Base-by-base conservation (phyloP, 2,329 filamentous ascomycete genomes). In the Diaporthe sp. region DNA sequence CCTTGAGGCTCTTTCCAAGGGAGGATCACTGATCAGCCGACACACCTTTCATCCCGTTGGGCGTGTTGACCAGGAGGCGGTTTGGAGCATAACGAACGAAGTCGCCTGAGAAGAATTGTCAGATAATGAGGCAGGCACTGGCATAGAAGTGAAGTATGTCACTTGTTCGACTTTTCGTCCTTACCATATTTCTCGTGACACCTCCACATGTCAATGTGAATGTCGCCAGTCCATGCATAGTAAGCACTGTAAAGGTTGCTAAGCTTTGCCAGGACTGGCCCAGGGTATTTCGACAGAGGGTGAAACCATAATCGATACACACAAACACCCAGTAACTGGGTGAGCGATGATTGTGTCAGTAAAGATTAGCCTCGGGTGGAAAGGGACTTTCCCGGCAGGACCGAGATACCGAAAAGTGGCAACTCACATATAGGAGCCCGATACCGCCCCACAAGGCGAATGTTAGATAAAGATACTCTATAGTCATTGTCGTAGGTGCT, bases 161-260 rank as follows among this genome's bases (percentile, higher is more conserved):
- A 5, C 39, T 10, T 6, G 15, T 35, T 35, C 17, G 22, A 25
- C 15, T 50, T 25, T 27, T 65, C 42, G 10, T 10, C 17, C 59
- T 3, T 65, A 65, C 61, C 61, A 65, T 65, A 65, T 25, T 65
- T 65, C 42, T 65, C 27, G 22, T 65, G 61, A 50, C 61, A 65
- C 9, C 61, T 65, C 61, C 61, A 65, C 61, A 65, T 65, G 42
- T 65, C 61, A 65, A 65, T 35, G 22, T 65, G 61, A 15, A 65
- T 65, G 13, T 65, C 61, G 19, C 61, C 61, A 50, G 27, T 65
- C 61, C 61, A 65, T 32, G 61, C 61, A 65, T 50, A 65, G 61
- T 65, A 65, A 39, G 61, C 61, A 35, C 61, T 65, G 42, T 65
- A 65, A 17, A 65, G 61, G 42, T 65, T 65, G 42, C 61, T 65